phyloP scores from a whole-genome alignment of 2,329 filamentous ascomycete species.

The Elsinoe arachidis region DNA sequence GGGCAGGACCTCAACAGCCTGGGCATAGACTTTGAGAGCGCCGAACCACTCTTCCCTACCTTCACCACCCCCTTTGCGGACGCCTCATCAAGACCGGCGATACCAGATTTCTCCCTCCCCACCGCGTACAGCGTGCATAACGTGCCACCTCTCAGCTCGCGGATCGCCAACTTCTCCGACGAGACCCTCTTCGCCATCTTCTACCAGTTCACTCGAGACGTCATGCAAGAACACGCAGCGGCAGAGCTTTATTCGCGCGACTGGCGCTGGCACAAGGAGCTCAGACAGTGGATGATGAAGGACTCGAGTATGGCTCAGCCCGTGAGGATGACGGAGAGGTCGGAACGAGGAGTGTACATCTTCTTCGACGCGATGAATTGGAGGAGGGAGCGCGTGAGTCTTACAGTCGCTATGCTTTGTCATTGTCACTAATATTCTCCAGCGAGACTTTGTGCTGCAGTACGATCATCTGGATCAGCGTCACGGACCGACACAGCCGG shows the following conservation, averaged over 20 bases:
- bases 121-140: constrained; percentile 58
- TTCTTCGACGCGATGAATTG: constrained; percentile 48
- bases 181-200: constrained; percentile 64
- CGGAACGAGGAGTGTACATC: constrained; percentile 45
- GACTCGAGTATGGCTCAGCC: constrained; percentile 37
- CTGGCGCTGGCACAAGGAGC: constrained; percentile 48
- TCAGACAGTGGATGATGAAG: constrained; percentile 49
- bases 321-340: constrained; percentile 36
- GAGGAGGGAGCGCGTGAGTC: constrained; percentile 41
- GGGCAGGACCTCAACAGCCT: constrained; percentile 57
- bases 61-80: constrained; percentile 57
- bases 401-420: not conserved
- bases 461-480: constrained; percentile 44
- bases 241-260: constrained; percentile 48
- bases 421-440: constrained; percentile 12
- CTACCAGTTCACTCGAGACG: constrained; percentile 57
- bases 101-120: constrained; percentile 56
- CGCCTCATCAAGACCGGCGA: constrained; percentile 48
- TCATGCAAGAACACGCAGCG: constrained; percentile 57
- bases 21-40: constrained; percentile 51
- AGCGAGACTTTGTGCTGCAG: constrained; percentile 45
- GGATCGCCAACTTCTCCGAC: constrained; percentile 29
- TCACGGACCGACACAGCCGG: constrained; percentile 21
- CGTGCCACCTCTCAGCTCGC: constrained; percentile 48
- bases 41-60: constrained; percentile 49